Base-by-base conservation (phyloP, 371 early-diverging fungal genomes). In the Mucor plumbeus region DNA sequence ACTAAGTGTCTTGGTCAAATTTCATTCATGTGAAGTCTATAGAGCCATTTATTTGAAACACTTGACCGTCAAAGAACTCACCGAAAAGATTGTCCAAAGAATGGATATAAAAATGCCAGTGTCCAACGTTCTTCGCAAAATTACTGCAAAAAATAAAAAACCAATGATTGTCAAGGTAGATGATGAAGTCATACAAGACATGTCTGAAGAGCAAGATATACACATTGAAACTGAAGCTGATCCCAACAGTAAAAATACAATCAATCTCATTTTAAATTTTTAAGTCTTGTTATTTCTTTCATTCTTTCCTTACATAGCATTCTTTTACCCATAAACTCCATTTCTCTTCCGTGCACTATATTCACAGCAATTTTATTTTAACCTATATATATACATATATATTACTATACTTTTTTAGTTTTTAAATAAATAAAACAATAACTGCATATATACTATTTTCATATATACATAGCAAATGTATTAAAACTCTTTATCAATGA, bases 21-120 rank as follows among this genome's bases (percentile, higher is more conserved):
- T 83, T 44, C 71, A 74, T 0, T 34, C 58, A 7, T 71, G 73
- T 35, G 87, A 87, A 39, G 47, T 81, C 3, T 67, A 70, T 57
- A 70, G 81, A 4, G 87, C 87, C 0, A 76, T 87, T 21, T 88
- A 88, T 56, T 75, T 88, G 13, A 84, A 88, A 43, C 74, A 76
- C n/a, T 66, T 76, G 14, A 86, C 85, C 0, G 73, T 84, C 6
- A 60, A 72, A 21, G 83, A 87, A 11, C 61, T 88, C 10, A 79
- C 68, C 13, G 68, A 65, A 0, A 77, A 75, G 31, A 62, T 77
- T 21, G n/a, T 76, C 26, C 71, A 81, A 26, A 78, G 85, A 48
- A 61, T 86, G 54, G 65, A 80, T 47, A 72, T 85, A 14, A 74
- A 75, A 10, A 70, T 54, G 47, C 62, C 67, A 5, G 57, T 74